These are phyloP conservation scores for Microcyclospora tardicrescens DNA, from an alignment of 2,329 filamentous ascomycete species.

Conservation along the genomic window DNA sequence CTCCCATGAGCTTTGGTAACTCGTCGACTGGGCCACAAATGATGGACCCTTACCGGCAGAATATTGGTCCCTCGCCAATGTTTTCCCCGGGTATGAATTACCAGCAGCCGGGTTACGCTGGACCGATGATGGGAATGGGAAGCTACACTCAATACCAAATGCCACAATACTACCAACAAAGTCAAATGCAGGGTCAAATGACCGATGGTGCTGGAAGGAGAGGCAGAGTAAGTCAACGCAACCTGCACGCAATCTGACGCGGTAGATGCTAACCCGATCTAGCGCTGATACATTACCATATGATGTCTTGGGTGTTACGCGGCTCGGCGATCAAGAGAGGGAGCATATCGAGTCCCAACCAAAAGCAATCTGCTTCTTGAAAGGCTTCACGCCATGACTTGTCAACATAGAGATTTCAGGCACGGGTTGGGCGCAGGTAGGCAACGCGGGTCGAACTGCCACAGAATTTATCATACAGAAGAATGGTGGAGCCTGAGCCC, in stretches of 20 bases:
- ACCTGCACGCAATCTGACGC: not conserved
- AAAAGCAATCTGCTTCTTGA: too few species aligned
- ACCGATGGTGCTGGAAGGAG: conserved; percentile 4
- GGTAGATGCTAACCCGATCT: too few species aligned
- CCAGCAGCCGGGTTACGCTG: conserved; percentile 13
- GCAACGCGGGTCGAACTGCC: too few species aligned
- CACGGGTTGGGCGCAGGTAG: too few species aligned
- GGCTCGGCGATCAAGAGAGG: too few species aligned
- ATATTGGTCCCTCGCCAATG: conserved; percentile 25
- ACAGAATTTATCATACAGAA: too few species aligned
- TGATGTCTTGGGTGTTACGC: too few species aligned
- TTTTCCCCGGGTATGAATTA: conserved; percentile 26
- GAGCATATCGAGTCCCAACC: too few species aligned
- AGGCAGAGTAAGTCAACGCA: conserved; percentile 7
- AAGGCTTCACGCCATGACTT: too few species aligned
- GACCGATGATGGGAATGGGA: conserved; percentile 17
- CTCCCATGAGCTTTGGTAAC: conserved; percentile 15
- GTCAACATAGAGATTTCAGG: too few species aligned
- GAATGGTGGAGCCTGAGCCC: too few species aligned
- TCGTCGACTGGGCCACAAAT: conserved; percentile 16
- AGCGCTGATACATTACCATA: too few species aligned
- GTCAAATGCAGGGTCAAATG: conserved; percentile 10
- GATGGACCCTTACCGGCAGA: conserved; percentile 31
- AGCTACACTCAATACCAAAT: conserved; percentile 17
- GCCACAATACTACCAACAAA: conserved; percentile 10